Evolutionary conservation across 2,329 filamentous ascomycete species (phyloP).

Genomic region (Ophiocordyceps camponoti-leonardi): DNA sequence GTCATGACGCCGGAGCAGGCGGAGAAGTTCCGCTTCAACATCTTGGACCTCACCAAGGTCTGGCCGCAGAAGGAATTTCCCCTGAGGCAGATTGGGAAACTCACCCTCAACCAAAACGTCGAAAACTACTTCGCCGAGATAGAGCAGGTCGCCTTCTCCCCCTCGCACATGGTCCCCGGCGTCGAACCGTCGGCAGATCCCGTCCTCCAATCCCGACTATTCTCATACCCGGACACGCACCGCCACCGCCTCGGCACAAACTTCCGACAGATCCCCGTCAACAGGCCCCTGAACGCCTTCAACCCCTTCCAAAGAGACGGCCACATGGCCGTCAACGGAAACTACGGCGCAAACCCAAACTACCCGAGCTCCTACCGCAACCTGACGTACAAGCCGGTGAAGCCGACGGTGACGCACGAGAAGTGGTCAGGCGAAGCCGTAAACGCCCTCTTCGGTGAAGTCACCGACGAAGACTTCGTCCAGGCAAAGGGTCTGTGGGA

Average conservation of each 20-base stretch:
- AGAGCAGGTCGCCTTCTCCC: constrained; percentile 50
- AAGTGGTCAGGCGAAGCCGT: constrained; percentile 28
- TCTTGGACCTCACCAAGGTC: constrained; percentile 54
- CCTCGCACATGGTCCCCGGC: constrained; percentile 46
- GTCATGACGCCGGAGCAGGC: constrained; percentile 44
- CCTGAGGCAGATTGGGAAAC: constrained; percentile 38
- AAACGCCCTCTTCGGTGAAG: constrained; percentile 23
- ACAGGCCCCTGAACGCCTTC: constrained; percentile 36
- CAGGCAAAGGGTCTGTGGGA: constrained; percentile 31
- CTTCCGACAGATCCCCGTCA: constrained; percentile 48
- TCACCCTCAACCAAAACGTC: constrained; percentile 48
- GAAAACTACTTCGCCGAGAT: constrained; percentile 54
- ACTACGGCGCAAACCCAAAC: constrained; percentile 42
- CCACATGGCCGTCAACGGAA: constrained; percentile 48
- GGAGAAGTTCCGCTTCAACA: constrained; percentile 41
- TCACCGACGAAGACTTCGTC: constrained; percentile 31
- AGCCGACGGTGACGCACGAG: constrained; percentile 25
- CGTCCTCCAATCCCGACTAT: constrained; percentile 41
- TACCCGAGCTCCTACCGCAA: constrained; percentile 34
- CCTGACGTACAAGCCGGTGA: constrained; percentile 24
- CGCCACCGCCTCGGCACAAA: constrained; percentile 46
- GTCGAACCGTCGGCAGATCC: constrained; percentile 45
- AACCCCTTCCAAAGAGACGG: constrained; percentile 62
- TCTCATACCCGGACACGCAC: constrained; percentile 45
- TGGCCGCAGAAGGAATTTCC: constrained; percentile 50